phyloP scores from a whole-genome alignment of 805 yeast species.

The Teunomyces gatunensis region DNA sequence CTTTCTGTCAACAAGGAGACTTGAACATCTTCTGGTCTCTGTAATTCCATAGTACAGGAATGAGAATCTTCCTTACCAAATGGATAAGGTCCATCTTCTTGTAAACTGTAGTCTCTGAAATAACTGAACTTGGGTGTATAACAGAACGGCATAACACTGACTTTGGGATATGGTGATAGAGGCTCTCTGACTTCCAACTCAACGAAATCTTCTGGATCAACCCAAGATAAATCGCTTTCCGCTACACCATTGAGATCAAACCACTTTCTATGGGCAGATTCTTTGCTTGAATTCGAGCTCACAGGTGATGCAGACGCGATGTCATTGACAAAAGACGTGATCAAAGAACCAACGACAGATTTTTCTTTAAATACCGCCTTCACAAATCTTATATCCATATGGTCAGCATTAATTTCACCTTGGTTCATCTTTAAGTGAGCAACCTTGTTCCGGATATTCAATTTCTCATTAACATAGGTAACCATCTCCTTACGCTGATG shows the following conservation, averaged over 20 bases:
- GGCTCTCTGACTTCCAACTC: conserved; percentile 59
- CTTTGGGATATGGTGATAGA: conserved; percentile 39
- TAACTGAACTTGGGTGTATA: conserved; percentile 60
- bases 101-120: conserved; percentile 50
- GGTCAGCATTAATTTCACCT: conserved; percentile 67
- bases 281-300: conserved; percentile 1
- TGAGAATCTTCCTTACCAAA: conserved; percentile 66
- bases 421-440: conserved; percentile 58
- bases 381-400: conserved; percentile 67
- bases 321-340: background rate
- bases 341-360: conserved; percentile 31
- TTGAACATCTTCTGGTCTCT: conserved; percentile 57
- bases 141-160: conserved; percentile 46
- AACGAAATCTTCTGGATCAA: conserved; percentile 69
- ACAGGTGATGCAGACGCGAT: background rate
- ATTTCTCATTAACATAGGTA: conserved; percentile 36
- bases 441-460: conserved; percentile 33
- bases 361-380: conserved; percentile 62
- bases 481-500: conserved; percentile 39
- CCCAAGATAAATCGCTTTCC: conserved; percentile 52
- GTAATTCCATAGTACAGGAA: conserved; percentile 54
- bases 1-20: conserved; percentile 35
- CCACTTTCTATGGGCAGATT: conserved; percentile 15
- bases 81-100: conserved; percentile 47
- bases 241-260: conserved; percentile 20